Evolutionary conservation across 495 filamentous ascomycete species (phyloP), one percentile per base, ranked within the genome.

Genomic region (Xylaria flabelliformis): DNA sequence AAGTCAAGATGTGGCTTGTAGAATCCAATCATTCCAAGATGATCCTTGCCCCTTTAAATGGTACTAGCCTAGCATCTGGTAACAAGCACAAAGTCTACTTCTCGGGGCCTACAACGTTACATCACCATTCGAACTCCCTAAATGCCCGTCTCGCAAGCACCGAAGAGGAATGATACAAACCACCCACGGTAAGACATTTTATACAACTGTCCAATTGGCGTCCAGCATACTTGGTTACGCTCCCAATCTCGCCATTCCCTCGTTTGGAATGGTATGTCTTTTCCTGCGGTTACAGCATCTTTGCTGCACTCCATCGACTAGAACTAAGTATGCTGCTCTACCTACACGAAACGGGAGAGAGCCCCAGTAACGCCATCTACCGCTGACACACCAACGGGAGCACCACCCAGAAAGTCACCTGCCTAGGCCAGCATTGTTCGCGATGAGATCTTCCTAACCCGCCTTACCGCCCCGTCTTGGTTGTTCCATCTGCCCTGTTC

Each of bases 381-480:
- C 50, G 50, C 50, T 55, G 34, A 53, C 58, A 21, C 46, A 21
- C 46, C 69, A 13, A 46, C 29, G 24, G 19, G 29, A 56, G 55
- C 19, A 63, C 64, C 46, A 55, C 44, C 44, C 32, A 1, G 13
- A 64, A 64, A 68, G 71, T 73, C 71, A 73, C 71, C 71, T 73
- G 71, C 71, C 71, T 73, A 73, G 71, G 71, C 71, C 71, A 73
- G 70, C 51, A 61, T 64, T 72, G 61, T 48, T 61, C 24, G 41
- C 55, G 29, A 50, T 41, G 24, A 59, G 67, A 69, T 62, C 67
- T 61, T 39, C 67, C 66, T 24, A 48, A 32, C 64, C 10, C 32
- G 48, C 64, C 64, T 21, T 24, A 15, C 44, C 17, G 44, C 68
- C 68, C 58, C 70, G 70, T 67, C 66, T 72, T 67, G 58, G 48